Conservation (phyloP, 768 basidiomycete species). For the Tricholoma saponaceum region DNA sequence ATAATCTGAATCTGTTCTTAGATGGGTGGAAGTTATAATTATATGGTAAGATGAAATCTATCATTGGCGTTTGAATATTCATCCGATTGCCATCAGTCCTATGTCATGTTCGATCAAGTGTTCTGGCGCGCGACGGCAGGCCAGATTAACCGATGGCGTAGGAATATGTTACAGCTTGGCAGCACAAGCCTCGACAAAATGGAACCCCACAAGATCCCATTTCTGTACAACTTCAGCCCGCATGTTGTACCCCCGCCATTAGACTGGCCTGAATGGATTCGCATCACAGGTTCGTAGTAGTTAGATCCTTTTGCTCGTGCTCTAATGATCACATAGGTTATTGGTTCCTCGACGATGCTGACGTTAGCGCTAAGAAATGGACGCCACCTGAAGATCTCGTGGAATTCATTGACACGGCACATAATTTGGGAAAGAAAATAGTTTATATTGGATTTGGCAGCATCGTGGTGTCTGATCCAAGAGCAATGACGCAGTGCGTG, state of each 20-base stretch:
- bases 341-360: constrained; percentile 95
- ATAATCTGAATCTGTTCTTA: constrained; percentile 23
- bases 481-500: constrained; percentile 86
- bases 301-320: not conserved
- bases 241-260: constrained; percentile 86
- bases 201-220: constrained; percentile 97
- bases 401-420: constrained; percentile 79
- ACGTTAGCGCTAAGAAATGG: constrained; percentile 89
- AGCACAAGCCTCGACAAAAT: constrained; percentile 90
- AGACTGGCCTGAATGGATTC: constrained; percentile 99
- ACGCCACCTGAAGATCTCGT: constrained; percentile 75
- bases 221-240: constrained; percentile 96
- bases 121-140: constrained; percentile 95
- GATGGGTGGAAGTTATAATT: constrained; percentile 98
- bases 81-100: constrained; percentile 49
- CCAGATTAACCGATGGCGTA: constrained; percentile 93
- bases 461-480: constrained; percentile 94
- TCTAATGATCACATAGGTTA: constrained; percentile 58
- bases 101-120: constrained; percentile 96
- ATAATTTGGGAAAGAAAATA: constrained; percentile 73
- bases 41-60: constrained; percentile 65
- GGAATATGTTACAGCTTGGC: constrained; percentile 67
- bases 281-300: constrained; percentile 64
- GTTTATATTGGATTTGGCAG: constrained; percentile 98
- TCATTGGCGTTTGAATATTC: constrained; percentile 1